Percentiles rank a stretch among this genome's conserved stretches.
phyloP scores from a whole-genome alignment of 1,139 yeast genomes.

The Blastobotrys malaysiensis region DNA sequence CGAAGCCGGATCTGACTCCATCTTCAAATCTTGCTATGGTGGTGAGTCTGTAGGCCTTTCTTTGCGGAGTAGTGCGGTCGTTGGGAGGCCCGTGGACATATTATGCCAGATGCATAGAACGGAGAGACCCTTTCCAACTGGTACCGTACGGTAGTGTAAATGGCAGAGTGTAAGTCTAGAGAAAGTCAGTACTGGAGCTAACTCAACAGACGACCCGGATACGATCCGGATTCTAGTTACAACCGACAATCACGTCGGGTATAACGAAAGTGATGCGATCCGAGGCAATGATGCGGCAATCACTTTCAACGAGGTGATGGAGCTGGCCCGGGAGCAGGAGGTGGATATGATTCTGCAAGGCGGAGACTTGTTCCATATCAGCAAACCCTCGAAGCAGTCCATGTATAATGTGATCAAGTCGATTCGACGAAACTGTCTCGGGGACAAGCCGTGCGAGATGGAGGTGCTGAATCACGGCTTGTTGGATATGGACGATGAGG shows the following conservation, averaged over 20 bases:
- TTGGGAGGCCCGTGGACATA: background rate
- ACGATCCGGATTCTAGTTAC: slow-evolving; percentile 77
- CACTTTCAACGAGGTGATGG: slow-evolving; percentile 80
- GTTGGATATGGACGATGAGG: slow-evolving; percentile 43
- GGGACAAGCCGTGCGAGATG: slow-evolving; percentile 82
- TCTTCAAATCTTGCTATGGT: background rate
- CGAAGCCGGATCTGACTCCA: background rate
- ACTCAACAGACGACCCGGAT: slow-evolving; percentile 29
- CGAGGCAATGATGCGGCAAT: slow-evolving; percentile 87
- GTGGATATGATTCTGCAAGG: slow-evolving; percentile 86
- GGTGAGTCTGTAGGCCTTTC: background rate
- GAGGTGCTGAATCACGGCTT: slow-evolving; percentile 79
- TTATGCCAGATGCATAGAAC: background rate
- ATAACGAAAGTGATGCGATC: slow-evolving; percentile 81
- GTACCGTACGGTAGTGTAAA: background rate
- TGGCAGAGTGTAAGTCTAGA: background rate
- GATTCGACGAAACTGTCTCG: slow-evolving; percentile 68
- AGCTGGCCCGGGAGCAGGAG: slow-evolving; percentile 61
- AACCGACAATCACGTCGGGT: slow-evolving; percentile 96
- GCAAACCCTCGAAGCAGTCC: slow-evolving; percentile 83
- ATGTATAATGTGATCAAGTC: slow-evolving; percentile 77
- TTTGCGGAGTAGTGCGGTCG: background rate
- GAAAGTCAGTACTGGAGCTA: background rate
- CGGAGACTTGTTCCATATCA: slow-evolving; percentile 89
- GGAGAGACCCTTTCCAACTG: background rate